A percentile compares a stretch with the other conserved stretches of the same genome.
phyloP scores from a whole-genome alignment of 192 early-diverging fungal species.

The Dispira parvispora region DNA sequence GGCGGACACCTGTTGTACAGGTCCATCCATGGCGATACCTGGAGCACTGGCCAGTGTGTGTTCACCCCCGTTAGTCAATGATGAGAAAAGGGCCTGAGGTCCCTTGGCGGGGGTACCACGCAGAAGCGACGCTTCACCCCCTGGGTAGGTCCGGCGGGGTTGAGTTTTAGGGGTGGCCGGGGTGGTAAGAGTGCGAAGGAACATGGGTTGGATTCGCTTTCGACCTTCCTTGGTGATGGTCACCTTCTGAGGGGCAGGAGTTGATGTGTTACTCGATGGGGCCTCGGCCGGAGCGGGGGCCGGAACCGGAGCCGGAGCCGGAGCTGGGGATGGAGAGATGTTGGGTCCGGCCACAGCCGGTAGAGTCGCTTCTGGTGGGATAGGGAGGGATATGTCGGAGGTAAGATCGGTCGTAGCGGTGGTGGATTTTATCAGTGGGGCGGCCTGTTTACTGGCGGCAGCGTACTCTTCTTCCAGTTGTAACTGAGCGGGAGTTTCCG shows the following conservation, averaged over 20 bases:
- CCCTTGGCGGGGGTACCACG: not conserved
- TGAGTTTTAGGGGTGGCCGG: not conserved
- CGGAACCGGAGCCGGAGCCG: slow-evolving; percentile 8
- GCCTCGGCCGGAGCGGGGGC: not conserved
- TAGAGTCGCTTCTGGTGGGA: slow-evolving; percentile 11
- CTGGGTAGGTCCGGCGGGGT: not conserved
- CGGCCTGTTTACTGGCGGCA: slow-evolving; percentile 16
- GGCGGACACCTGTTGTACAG: not conserved
- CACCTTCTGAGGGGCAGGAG: slow-evolving; percentile 2
- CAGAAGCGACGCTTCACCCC: not conserved
- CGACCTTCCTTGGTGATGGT: slow-evolving; percentile 54
- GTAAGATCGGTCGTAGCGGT: slow-evolving; percentile 14
- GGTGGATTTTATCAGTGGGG: slow-evolving; percentile 6
- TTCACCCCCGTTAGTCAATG: slow-evolving; percentile 2
- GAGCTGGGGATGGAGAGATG: not conserved
- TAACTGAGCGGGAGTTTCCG: slow-evolving; percentile 46
- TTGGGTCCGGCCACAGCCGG: slow-evolving; percentile 9
- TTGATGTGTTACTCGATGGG: slow-evolving; percentile 3
- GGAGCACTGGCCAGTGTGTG: too few species aligned
- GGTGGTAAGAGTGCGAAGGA: slow-evolving; percentile 22
- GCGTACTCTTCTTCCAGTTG: slow-evolving; percentile 36
- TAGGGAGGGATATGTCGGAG: slow-evolving; percentile 12
- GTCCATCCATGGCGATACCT: slow-evolving; percentile 3
- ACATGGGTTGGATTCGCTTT: slow-evolving; percentile 64
- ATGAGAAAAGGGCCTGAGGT: not conserved